A percentile compares a stretch with the other conserved stretches of the same genome.
Conservation (phyloP, 2,329 filamentous ascomycete species). For the Aspergillus brasiliensis region DNA sequence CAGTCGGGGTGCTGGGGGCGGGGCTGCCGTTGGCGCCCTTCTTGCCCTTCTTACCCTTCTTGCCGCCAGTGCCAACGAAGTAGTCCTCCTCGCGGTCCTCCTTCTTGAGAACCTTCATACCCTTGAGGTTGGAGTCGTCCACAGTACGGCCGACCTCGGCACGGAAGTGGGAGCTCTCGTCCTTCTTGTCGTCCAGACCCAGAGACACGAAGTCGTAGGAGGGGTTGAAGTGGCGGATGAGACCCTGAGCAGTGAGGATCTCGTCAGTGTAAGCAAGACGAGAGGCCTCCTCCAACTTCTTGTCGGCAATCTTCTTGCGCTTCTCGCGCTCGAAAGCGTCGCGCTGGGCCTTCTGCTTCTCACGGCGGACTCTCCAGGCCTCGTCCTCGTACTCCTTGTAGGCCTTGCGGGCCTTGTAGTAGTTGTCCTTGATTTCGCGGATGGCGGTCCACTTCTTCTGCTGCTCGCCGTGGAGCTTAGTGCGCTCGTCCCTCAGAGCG, state of each 20-base stretch:
- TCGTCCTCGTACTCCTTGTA: constrained; percentile 81
- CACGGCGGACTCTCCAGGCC: constrained; percentile 71
- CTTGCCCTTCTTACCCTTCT: constrained; percentile 88
- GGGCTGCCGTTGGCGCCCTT: constrained; percentile 60
- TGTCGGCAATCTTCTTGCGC: constrained; percentile 56
- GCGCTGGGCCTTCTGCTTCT: constrained; percentile 79
- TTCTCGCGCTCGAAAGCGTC: constrained; percentile 55
- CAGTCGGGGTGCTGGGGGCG: constrained; percentile 53
- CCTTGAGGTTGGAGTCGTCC: constrained; percentile 81
- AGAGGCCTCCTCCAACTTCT: constrained; percentile 54
- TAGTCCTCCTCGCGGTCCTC: constrained; percentile 86
- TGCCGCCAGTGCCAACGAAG: constrained; percentile 69
- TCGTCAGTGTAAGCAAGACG: constrained; percentile 90
- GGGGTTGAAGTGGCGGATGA: constrained; percentile 91
- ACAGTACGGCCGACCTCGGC: constrained; percentile 81
- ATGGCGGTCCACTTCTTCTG: constrained; percentile 81
- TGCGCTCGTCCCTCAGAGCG: constrained; percentile 79
- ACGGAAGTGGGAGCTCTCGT: constrained; percentile 67
- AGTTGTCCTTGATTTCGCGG: constrained; percentile 85
- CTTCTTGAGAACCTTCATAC: constrained; percentile 80
- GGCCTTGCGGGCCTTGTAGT: constrained; percentile 81
- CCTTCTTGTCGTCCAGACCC: constrained; percentile 52
- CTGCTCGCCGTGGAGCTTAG: constrained; percentile 80
- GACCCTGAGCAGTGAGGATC: constrained; percentile 82
- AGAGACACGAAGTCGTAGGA: constrained; percentile 67